Conservation (phyloP, 306 rosid genomes). For the Carpinus viminea region DNA sequence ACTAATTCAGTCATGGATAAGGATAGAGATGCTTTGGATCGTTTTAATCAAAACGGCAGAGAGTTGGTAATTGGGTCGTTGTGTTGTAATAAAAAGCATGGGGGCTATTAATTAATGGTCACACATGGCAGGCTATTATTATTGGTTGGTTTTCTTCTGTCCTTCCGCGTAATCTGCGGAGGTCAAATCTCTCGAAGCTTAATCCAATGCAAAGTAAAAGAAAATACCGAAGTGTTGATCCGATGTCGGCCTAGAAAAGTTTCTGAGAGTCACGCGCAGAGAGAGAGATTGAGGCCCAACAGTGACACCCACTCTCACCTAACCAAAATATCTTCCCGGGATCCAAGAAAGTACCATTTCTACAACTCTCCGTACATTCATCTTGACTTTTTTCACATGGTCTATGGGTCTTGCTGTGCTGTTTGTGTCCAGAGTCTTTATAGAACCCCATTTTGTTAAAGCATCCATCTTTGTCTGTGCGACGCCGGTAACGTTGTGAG, state of each 20-base stretch:
- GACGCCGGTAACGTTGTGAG: neutral
- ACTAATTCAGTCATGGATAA: too few species aligned
- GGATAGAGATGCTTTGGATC: too few species aligned
- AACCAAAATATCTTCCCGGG: neutral
- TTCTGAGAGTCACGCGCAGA: neutral
- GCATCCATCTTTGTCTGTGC: neutral
- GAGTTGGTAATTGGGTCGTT: too few species aligned
- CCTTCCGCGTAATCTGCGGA: neutral
- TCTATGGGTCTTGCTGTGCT: conserved; percentile 27
- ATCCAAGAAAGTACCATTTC: neutral
- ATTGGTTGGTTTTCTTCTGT: neutral
- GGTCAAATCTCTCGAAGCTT: neutral
- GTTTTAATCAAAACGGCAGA: too few species aligned
- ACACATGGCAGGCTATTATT: neutral
- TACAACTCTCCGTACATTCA: neutral
- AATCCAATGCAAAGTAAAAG: too few species aligned
- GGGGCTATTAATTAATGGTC: neutral
- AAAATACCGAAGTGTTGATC: neutral
- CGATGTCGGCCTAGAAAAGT: neutral
- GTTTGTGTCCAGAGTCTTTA: neutral
- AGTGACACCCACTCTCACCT: too few species aligned
- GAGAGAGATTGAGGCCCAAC: too few species aligned
- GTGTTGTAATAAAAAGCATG: neutral
- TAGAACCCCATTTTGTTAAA: neutral
- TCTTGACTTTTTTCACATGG: neutral